A percentile compares a stretch with the other conserved stretches of the same genome.
These are phyloP conservation scores for Zalaria sp. DNA, from an alignment of 2,329 filamentous ascomycete genomes.

Conservation along the genomic window DNA sequence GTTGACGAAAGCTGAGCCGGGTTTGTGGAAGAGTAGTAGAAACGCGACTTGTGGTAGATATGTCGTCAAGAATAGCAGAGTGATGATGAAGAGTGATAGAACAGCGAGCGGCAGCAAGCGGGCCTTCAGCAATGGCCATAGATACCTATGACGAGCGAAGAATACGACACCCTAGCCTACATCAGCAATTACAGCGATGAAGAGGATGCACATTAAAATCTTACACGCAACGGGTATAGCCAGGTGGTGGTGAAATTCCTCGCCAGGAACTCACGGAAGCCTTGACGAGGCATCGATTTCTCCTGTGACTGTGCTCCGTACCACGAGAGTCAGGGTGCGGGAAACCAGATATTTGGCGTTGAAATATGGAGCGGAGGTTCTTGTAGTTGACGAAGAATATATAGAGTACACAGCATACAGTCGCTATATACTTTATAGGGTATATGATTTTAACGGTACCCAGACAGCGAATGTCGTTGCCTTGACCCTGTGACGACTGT, in stretches of 20 bases:
- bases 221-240: conserved; percentile 18
- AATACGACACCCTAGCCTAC: conserved; percentile 60
- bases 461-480: too few species aligned
- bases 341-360: too few species aligned
- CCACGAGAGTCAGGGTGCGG: too few species aligned
- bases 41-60: conserved; percentile 86
- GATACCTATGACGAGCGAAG: conserved; percentile 61
- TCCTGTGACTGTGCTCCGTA: too few species aligned
- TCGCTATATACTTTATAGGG: too few species aligned
- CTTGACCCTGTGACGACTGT: too few species aligned
- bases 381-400: too few species aligned
- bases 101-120: conserved; percentile 69
- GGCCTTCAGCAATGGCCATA: conserved; percentile 67
- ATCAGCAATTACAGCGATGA: neutral
- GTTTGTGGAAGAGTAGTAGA: conserved; percentile 75
- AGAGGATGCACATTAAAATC: neutral
- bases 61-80: conserved; percentile 74
- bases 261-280: conserved; percentile 1
- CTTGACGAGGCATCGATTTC: neutral
- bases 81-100: conserved; percentile 69
- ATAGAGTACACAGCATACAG: too few species aligned
- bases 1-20: conserved; percentile 71
- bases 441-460: too few species aligned
- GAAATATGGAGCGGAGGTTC: too few species aligned
- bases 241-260: conserved; percentile 19